Percentiles rank a stretch among this genome's conserved stretches.
Conservation (phyloP, 1,284 basidiomycete species). For the Trichosporon sp. region DNA sequence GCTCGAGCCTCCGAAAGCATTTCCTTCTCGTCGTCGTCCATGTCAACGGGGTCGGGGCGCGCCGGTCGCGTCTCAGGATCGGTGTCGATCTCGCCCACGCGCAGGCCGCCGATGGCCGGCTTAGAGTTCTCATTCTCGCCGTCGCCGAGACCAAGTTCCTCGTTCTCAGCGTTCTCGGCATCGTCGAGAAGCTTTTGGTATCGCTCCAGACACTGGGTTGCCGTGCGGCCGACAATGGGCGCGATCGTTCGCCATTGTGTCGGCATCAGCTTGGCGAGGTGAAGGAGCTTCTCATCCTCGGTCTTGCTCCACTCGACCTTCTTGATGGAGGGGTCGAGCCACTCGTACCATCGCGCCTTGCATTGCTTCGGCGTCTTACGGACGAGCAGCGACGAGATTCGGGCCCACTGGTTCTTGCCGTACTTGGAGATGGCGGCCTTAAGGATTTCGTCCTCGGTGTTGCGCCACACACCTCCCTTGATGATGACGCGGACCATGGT, state of each 20-base stretch:
- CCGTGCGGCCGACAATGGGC: slow-evolving; percentile 97
- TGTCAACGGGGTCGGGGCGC: slow-evolving; percentile 97
- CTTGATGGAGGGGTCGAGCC: slow-evolving; percentile 99
- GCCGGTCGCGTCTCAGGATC: slow-evolving; percentile 99
- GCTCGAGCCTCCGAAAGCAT: slow-evolving; percentile 99
- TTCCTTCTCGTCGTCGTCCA: slow-evolving; percentile 99
- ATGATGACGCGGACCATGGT: slow-evolving; percentile 74
- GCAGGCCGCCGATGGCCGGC: slow-evolving; percentile 81
- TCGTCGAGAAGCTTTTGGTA: slow-evolving; percentile 98
- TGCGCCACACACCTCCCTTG: slow-evolving; percentile 70
- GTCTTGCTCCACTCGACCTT: slow-evolving; percentile 99
- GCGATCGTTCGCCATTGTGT: slow-evolving; percentile 99
- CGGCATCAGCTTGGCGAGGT: slow-evolving; percentile 98
- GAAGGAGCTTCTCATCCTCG: slow-evolving; percentile 97
- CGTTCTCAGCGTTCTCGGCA: slow-evolving; percentile 89
- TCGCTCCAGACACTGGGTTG: slow-evolving; percentile 94
- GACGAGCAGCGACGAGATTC: slow-evolving; percentile 94
- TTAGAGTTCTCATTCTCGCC: slow-evolving; percentile 69
- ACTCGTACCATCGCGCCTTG: slow-evolving; percentile 98
- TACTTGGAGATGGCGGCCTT: slow-evolving; percentile 98
- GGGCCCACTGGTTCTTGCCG: slow-evolving; percentile 90
- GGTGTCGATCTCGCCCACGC: slow-evolving; percentile 96
- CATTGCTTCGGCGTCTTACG: slow-evolving; percentile 99
- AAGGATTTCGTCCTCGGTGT: slow-evolving; percentile 82
- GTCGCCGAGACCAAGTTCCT: slow-evolving; percentile 83